These are phyloP conservation scores for Candida namnaoensis DNA, from an alignment of 805 yeast species.

Conservation along the genomic window DNA sequence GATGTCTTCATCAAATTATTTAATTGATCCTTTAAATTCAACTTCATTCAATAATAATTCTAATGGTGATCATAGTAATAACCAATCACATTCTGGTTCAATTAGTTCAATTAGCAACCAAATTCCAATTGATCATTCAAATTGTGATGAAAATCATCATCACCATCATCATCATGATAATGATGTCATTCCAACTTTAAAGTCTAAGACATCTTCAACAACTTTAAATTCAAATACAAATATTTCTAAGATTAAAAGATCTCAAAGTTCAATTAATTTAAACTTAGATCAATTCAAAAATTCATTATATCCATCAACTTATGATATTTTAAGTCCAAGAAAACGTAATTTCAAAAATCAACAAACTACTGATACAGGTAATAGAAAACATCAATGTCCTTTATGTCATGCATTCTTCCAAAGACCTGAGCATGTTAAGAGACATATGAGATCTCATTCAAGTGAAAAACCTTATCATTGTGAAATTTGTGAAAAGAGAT, in stretches of 20 bases:
- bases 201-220: no score
- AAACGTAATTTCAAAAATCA: slow-evolving; percentile 9
- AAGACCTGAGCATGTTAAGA: slow-evolving; percentile 66
- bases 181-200: no score
- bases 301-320: not conserved
- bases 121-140: not conserved
- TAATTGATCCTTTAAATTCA: not conserved
- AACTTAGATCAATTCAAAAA: no score
- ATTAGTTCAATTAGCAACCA: no score
- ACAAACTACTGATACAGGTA: slow-evolving; percentile 22
- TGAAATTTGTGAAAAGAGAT: slow-evolving; percentile 51
- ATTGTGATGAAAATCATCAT: no score
- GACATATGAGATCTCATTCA: slow-evolving; percentile 71
- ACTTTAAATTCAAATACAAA: no score
- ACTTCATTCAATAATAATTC: slow-evolving; percentile 2
- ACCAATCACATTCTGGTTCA: slow-evolving; percentile 9
- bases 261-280: slow-evolving; percentile 45
- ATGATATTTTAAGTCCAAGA: slow-evolving; percentile 17
- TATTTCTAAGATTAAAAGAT: slow-evolving; percentile 15
- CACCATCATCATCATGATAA: no score
- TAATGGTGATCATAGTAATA: slow-evolving; percentile 1
- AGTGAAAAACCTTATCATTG: slow-evolving; percentile 74
- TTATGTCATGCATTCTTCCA: slow-evolving; percentile 55
- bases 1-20: no score
- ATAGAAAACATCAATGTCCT: slow-evolving; percentile 58